Percentiles rank a stretch among this genome's conserved stretches.
Conservation (phyloP, 2,329 filamentous ascomycete genomes). For the Colletotrichum gigasporum region DNA sequence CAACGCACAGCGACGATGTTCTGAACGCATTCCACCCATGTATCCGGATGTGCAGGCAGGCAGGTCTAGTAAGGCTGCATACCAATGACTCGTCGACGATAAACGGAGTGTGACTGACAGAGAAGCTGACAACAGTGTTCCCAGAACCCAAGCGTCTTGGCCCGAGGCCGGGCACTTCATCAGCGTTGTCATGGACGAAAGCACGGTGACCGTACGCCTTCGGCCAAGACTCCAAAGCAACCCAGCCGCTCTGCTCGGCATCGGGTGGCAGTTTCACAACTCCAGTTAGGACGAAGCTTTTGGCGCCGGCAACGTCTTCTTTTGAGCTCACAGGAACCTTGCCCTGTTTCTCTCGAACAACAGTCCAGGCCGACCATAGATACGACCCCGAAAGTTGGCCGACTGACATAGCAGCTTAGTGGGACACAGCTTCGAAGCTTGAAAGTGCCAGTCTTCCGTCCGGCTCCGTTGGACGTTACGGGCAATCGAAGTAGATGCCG, state of each 20-base stretch:
- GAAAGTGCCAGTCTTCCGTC: background rate
- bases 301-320: slow-evolving; percentile 3
- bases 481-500: background rate
- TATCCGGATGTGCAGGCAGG: background rate
- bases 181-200: background rate
- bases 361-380: slow-evolving; percentile 10
- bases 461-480: background rate
- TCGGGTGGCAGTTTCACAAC: background rate
- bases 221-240: slow-evolving; percentile 5
- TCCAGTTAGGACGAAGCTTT: background rate
- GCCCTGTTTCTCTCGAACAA: background rate
- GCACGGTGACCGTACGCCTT: background rate
- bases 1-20: background rate
- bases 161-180: slow-evolving; percentile 3
- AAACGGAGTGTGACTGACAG: slow-evolving; percentile 6
- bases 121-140: background rate
- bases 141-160: background rate
- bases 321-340: background rate
- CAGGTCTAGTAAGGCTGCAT: slow-evolving; percentile 9
- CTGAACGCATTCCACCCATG: slow-evolving; percentile 4
- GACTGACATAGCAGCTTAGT: background rate
- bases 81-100: background rate
- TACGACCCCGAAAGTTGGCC: background rate
- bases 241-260: background rate
- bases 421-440: background rate